Base-by-base conservation (phyloP, 345 rosid species). In the Eucalyptus microcorys region DNA sequence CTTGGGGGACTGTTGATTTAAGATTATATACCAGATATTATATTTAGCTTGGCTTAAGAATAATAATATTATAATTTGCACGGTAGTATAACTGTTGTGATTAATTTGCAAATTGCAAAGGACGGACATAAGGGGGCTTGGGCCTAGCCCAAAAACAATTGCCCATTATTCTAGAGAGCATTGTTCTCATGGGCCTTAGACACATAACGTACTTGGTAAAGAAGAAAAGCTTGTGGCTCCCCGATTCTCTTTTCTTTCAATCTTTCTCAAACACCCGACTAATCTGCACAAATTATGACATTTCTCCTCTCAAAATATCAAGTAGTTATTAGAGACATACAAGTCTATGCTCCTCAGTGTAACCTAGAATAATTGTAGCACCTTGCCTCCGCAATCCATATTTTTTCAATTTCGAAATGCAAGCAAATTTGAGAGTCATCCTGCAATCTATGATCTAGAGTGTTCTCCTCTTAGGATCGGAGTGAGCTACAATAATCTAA, bases 401-500 rank as follows among this genome's bases (percentile, higher is more conserved):
- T 27, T 59, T 59, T 59, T 12, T 27, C 7, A 59, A 59, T 12
- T 59, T 13, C 4, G 16, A 59, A 59, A 59, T 27, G 68, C 68
- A 59, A 59, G 68, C 34, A 59, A 59, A 27, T 11, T 27, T 0
- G 34, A 59, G 15, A 59, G 32, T 27, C n/a, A 27, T 59, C 32
- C 16, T 12, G 12, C 30, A 55, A 55, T 27, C 32, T 59, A 59
- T 13, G 34, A 27, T 3, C 34, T 27, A 59, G 68, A 59, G 68
- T 27, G 68, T 59, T 59, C 68, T 27, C 68, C 12, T 59, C 37
- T 64, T 15, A 0, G 1, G n/a, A 64, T n/a, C 0, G 1, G 2
- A n/a, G n/a, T 64, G 71, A n/a, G 5, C 37, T 27, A 64, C 34
- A 14, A 14, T 64, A 64, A n/a, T 64, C 30, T 55, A 55, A 55